Evolutionary conservation across 495 filamentous ascomycete genomes (phyloP), one percentile per base, ranked within the genome.

Genomic region (Penicillium roqueforti): DNA sequence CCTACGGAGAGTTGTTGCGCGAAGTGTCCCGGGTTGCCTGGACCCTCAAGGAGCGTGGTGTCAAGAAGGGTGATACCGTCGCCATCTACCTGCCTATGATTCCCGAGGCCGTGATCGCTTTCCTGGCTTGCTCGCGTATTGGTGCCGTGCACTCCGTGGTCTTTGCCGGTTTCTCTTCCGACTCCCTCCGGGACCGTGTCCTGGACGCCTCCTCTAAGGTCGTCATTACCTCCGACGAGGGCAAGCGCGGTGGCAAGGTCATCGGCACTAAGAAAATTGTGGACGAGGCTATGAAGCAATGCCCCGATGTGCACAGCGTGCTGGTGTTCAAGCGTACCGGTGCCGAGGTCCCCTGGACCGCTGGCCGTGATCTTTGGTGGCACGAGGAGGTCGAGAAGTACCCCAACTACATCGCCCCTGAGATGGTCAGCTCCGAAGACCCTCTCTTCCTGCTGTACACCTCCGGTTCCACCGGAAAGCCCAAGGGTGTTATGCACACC

Each of bases 221-320:
- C 32, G 88, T 97, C 67, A 96, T 99, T 64, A 97, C 95, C 32
- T 87, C 89, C 18, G 93, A 97, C 68, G 95, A 97, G 80, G 95
- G 93, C 60, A 95, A 92, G 81, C 88, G 95, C 62, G 93, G 95
- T 66, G 93, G 93, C 54, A 99, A 97, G 80, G 73, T 95, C 57
- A 97, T 99, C 64, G 91, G 91, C 46, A 97, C 95, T 52, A 97
- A 99, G 85, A 93, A 93, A 79, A 97, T 99, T 68, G 93, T 97
- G 50, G 93, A 99, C 64, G 95, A 97, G 70, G 93, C 93, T 39
- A 82, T 99, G 46, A 96, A 93, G 79, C 89, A 96, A 75, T 97
- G 92, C 74, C 93, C 95, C 22, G 89, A 92, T 60, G 89, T 97
- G 47, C 80, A 76, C 29, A 84, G 89, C 65, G 86, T 87, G 38